phyloP scores from a whole-genome alignment of 192 early-diverging fungal species.

The Spizellomyces punctatus region DNA sequence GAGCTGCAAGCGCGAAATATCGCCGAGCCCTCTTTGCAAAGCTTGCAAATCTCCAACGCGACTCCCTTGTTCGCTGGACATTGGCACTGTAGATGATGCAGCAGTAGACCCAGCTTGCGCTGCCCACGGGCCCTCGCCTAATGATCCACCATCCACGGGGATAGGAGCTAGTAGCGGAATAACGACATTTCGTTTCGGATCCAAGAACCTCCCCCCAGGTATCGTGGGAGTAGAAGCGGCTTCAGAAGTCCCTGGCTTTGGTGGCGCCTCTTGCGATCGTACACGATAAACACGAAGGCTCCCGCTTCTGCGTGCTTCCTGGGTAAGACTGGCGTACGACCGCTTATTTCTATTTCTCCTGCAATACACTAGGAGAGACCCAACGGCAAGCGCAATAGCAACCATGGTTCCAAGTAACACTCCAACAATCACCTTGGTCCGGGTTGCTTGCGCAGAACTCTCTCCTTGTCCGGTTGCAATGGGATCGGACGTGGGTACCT shows the following conservation, averaged over 20 bases:
- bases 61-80: not conserved
- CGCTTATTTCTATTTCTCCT: not conserved
- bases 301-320: not conserved
- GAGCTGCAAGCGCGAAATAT: conserved; percentile 4
- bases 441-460: not conserved
- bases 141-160: not conserved
- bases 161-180: conserved; percentile 29
- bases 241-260: not conserved
- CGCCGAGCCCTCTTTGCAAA: not conserved
- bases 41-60: not conserved
- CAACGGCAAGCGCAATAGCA: not conserved
- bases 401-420: conserved; percentile 10
- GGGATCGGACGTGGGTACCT: too few species aligned
- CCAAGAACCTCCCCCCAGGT: not conserved
- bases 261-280: not conserved
- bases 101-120: not conserved
- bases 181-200: conserved; percentile 26
- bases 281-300: not conserved
- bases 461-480: not conserved
- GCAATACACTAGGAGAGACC: conserved; percentile 3
- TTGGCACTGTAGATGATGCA: not conserved
- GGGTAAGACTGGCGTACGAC: not conserved
- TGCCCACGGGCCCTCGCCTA: not conserved
- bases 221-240: not conserved
- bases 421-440: conserved; percentile 7